These are phyloP conservation scores for Boletus reticuloceps DNA, from an alignment of 768 basidiomycete species.

Conservation along the genomic window DNA sequence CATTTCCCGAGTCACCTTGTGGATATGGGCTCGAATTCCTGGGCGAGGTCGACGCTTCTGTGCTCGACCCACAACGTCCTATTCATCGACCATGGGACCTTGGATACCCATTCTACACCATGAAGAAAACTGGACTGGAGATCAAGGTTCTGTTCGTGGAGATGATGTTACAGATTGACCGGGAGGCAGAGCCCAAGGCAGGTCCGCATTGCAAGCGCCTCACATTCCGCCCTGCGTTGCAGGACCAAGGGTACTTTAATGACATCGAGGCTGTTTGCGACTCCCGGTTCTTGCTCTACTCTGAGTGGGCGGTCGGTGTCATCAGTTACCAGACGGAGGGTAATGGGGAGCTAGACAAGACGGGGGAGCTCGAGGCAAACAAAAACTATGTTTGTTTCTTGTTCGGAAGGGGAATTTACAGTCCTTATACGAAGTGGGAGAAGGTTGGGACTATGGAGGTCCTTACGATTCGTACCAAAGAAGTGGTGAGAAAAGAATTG, in stretches of 20 bases:
- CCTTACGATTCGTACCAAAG: slow-evolving; percentile 4
- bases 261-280: background rate
- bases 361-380: background rate
- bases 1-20: slow-evolving; percentile 3
- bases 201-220: background rate
- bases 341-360: background rate
- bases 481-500: background rate
- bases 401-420: slow-evolving; percentile 6
- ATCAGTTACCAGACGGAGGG: slow-evolving; percentile 6
- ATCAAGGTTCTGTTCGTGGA: slow-evolving; percentile 7
- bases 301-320: slow-evolving; percentile 6
- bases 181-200: background rate
- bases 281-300: slow-evolving; percentile 1
- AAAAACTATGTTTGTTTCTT: slow-evolving; percentile 1
- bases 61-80: background rate
- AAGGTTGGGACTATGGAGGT: slow-evolving; percentile 3
- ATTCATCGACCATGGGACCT: slow-evolving; percentile 7
- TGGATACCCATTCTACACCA: slow-evolving; percentile 3
- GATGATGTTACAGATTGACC: slow-evolving; percentile 4
- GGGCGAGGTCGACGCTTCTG: background rate
- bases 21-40: background rate
- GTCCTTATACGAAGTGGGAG: slow-evolving; percentile 4
- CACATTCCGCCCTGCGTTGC: background rate
- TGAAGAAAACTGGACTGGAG: slow-evolving; percentile 2
- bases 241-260: slow-evolving; percentile 1